Evolutionary conservation across 164 flowering plant genomes (phyloP), one percentile per base, ranked within the genome.

Genomic region (Echeveria elegans): DNA sequence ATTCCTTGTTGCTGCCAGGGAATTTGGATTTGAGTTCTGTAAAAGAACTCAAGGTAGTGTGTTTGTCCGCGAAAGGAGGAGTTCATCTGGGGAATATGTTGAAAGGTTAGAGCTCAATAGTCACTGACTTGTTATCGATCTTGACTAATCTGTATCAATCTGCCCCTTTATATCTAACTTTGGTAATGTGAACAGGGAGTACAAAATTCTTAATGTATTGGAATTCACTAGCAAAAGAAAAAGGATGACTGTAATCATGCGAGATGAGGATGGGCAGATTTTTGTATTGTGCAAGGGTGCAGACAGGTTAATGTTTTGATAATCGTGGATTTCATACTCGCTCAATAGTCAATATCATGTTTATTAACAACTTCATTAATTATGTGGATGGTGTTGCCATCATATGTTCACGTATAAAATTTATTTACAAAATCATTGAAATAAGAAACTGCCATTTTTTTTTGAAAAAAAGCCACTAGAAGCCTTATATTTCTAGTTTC

Each of bases 231-330:
- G 93, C 67, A 63, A 77, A 1, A 68, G 93, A 41, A 87, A 85
- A 75, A 70, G 93, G 67, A 85, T 87, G 93, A 79, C 93, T 6
- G 93, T 87, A 1, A 85, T 87, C 38, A 82, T 88, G 29, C 63
- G 74, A 15, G 69, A 82, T 73, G 88, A 85, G 61, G 70, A 82
- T 34, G 84, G 80, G 7, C 72, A 82, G 43, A 79, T 85, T n/a
- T 73, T 84, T 65, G 83, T 88, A 37, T 64, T 88, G 0, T 88
- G 88, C 79, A 88, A 88, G 77, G 93, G 93, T 41, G 90, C 93
- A 19, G 93, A 88, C 82, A 79, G 84, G 88, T 86, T 56, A 14
- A 32, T 15, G 32, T 16, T 50, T 26, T 50, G 26, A 50, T 50
- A 10, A 50, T 21, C 10, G 21, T 50, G 28, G n/a, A 21, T 50